Evolutionary conservation across 257 asterid species (phyloP).

Genomic region (Scutellaria minor): DNA sequence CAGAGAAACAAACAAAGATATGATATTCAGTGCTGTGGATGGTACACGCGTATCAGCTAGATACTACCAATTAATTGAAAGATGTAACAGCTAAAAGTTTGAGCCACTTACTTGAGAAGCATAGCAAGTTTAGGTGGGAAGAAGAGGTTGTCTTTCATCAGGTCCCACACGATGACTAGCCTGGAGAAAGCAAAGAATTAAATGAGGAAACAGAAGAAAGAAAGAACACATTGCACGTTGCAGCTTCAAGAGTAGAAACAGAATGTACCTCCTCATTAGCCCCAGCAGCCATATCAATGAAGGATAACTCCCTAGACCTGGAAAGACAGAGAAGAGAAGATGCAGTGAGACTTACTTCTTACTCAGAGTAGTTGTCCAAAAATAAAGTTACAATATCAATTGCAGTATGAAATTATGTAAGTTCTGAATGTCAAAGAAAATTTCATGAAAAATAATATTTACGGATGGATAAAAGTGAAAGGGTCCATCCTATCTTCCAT

Average conservation of each 20-base stretch:
- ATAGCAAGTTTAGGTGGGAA: conserved; percentile 54
- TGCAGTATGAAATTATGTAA: conserved; percentile 4
- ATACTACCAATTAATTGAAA: conserved; percentile 2
- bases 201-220: conserved; percentile 30
- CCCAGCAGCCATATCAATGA: conserved; percentile 87
- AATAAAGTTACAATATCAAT: no score
- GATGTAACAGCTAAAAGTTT: conserved; percentile 16
- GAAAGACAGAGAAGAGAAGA: conserved; percentile 28
- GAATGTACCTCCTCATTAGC: conserved; percentile 80
- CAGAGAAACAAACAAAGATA: neutral
- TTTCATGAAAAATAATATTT: neutral
- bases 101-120: conserved; percentile 39
- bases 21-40: neutral
- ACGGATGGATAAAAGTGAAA: neutral
- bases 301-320: conserved; percentile 79
- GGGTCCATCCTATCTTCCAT: neutral
- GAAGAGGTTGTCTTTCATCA: conserved; percentile 84
- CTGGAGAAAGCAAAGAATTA: conserved; percentile 50
- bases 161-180: conserved; percentile 66
- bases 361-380: neutral
- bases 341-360: conserved; percentile 23
- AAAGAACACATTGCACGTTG: conserved; percentile 24
- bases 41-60: neutral
- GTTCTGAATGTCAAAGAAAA: neutral
- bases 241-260: conserved; percentile 32